Base-by-base conservation (phyloP, 2,329 filamentous ascomycete genomes). In the Leptographium galeiforme region DNA sequence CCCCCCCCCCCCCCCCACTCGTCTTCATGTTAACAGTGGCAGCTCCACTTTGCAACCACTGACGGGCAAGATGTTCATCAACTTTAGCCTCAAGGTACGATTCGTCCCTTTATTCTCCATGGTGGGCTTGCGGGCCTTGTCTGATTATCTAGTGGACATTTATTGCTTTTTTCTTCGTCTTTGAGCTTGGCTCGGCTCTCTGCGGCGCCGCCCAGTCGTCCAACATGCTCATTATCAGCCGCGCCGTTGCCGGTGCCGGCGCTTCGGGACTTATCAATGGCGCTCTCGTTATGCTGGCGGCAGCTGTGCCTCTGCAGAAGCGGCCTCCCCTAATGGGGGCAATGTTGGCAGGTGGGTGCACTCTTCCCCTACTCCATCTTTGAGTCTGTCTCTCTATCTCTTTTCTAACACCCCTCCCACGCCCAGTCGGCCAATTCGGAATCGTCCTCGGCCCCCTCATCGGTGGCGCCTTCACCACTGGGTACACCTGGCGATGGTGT, bases 151-250 rank as follows among this genome's bases (percentile, higher is more conserved):
- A 70, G 65, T 69, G 65, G 63, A 62, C 67, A 0, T 72, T 69
- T 48, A 58, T 71, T 8, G 50, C 53, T 50, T 71, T 74, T 45
- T 66, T 82, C 33, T 58, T 63, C 39, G 53, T 79, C 43, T 82
- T 82, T 56, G 76, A 81, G 59, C 25, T 79, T 0, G 79, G 79
- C 2, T 78, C 74, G 0, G 58, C 76, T 4, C 62, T 82, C n/a
- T 81, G 77, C 56, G 78, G 65, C 53, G 57, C 70, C 50, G 72
- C 78, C 0, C 65, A 61, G 0, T 73, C 68, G 11, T 76, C 74
- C 0, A 58, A 63, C 0, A 75, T 76, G 67, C 70, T 82, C 51
- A 81, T 82, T 51, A 61, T 74, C 10, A 77, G 77, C 1, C 71
- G 78, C 6, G 72, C 74, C 3, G 63, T 82, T 3, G 74, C 78